phyloP scores from a whole-genome alignment of 495 filamentous ascomycete species.

The Darksidea phi region DNA sequence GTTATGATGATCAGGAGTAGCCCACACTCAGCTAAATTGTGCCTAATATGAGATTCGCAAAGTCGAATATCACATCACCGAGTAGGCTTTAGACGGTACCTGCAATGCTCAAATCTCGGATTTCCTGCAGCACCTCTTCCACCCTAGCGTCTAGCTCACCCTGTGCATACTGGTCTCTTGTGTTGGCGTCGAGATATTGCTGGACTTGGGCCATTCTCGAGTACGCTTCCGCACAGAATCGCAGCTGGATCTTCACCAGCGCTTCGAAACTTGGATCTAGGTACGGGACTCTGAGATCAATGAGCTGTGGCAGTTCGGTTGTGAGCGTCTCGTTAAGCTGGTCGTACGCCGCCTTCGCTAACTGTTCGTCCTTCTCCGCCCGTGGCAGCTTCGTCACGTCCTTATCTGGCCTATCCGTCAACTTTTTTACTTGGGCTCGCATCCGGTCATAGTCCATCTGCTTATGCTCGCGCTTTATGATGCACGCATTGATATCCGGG shows the following conservation, averaged over 20 bases:
- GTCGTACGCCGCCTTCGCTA: constrained; percentile 91
- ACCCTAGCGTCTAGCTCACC: constrained; percentile 89
- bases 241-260: constrained; percentile 94
- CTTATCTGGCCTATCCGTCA: constrained; percentile 98
- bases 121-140: constrained; percentile 95
- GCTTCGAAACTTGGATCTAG: constrained; percentile 96
- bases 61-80: not conserved
- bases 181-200: constrained; percentile 96
- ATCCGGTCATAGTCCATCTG: constrained; percentile 96
- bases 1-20: too few species aligned
- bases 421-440: constrained; percentile 91
- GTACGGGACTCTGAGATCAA: constrained; percentile 94
- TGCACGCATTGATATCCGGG: constrained; percentile 98
- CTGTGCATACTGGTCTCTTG: constrained; percentile 90
- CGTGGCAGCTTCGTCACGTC: constrained; percentile 91
- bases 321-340: constrained; percentile 93
- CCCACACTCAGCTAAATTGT: too few species aligned
- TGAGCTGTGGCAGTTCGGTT: constrained; percentile 90
- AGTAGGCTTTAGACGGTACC: constrained; percentile 56
- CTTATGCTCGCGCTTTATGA: constrained; percentile 98
- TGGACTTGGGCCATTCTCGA: constrained; percentile 97
- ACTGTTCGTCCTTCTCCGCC: constrained; percentile 89
- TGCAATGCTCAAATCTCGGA: constrained; percentile 92
- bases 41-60: too few species aligned
- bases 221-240: constrained; percentile 97